Percentiles rank a stretch among this genome's conserved stretches.
Evolutionary conservation across 345 rosid genomes (phyloP).

Genomic region (Corchorus capsularis): DNA sequence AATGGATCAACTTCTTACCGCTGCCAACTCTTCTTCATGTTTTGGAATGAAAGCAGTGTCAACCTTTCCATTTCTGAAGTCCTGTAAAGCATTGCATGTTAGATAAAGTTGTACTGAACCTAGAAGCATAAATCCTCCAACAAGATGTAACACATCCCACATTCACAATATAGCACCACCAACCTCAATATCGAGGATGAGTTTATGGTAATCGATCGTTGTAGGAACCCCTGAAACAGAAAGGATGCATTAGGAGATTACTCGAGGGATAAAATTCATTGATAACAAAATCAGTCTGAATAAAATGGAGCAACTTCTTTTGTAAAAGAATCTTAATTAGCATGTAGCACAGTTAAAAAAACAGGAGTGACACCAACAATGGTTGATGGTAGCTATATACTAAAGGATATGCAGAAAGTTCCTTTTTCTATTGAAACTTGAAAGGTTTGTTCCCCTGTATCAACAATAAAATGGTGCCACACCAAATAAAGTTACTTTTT

Average conservation of each 20-base stretch:
- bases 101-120: background rate
- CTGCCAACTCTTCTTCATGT: conserved; percentile 87
- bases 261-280: background rate
- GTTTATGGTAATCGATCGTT: conserved; percentile 92
- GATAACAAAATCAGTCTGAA: conserved; percentile 5
- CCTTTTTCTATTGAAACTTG: background rate
- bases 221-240: conserved; percentile 83
- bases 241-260: conserved; percentile 1
- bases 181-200: conserved; percentile 95
- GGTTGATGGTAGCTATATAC: background rate
- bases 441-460: background rate
- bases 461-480: background rate
- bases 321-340: conserved; percentile 3
- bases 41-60: conserved; percentile 98
- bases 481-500: background rate
- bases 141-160: background rate
- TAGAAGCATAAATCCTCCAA: background rate
- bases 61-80: conserved; percentile 90
- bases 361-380: background rate
- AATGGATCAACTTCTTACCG: conserved; percentile 46
- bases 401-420: background rate
- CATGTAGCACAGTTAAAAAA: background rate
- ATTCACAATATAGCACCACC: conserved; percentile 24
- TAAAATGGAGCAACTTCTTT: background rate
- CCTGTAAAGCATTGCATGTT: conserved; percentile 48